Evolutionary conservation across 352 stramenopile genomes (phyloP).

Genomic region (Saprolegnia parasitica): DNA sequence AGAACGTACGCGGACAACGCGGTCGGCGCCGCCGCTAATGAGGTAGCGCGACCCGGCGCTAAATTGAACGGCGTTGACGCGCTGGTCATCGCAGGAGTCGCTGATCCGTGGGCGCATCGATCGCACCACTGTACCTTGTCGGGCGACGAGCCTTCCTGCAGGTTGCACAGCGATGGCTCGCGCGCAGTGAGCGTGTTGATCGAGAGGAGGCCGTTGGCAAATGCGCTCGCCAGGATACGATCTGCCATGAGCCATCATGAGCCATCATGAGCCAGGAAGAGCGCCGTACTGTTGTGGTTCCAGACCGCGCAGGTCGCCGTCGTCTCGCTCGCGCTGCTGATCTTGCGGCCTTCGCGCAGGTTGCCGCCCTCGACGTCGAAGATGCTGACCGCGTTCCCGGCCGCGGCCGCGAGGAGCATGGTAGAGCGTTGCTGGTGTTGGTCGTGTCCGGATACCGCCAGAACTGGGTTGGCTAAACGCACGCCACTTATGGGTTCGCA

Average conservation of each 20-base stretch:
- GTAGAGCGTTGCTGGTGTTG: neutral
- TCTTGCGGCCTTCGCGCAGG: constrained; percentile 17
- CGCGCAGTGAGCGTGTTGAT: constrained; percentile 12
- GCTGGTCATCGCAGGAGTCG: neutral
- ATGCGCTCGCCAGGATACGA: constrained; percentile 19
- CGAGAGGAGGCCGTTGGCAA: constrained; percentile 18
- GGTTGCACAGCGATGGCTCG: constrained; percentile 12
- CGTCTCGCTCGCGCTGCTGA: constrained; percentile 12
- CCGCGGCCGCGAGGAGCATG: constrained; percentile 12
- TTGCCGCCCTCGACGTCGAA: constrained; percentile 16
- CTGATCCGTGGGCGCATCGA: too few relatives aligned
- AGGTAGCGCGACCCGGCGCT: constrained; percentile 68
- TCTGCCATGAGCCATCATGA: constrained; percentile 8
- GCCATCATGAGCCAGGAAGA: neutral
- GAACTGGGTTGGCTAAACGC: too few relatives aligned
- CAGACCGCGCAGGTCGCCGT: constrained; percentile 18
- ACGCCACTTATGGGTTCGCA: too few relatives aligned
- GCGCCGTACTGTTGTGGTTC: constrained; percentile 24
- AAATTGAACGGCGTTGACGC: constrained; percentile 60
- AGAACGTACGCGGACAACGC: constrained; percentile 41
- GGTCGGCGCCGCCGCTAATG: constrained; percentile 50
- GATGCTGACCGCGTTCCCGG: constrained; percentile 4
- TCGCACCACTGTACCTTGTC: constrained; percentile 6
- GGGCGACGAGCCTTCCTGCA: constrained; percentile 1
- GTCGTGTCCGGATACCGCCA: neutral